Base-by-base conservation (phyloP, 495 filamentous ascomycete genomes). In the Penicillium atrosanguineum region DNA sequence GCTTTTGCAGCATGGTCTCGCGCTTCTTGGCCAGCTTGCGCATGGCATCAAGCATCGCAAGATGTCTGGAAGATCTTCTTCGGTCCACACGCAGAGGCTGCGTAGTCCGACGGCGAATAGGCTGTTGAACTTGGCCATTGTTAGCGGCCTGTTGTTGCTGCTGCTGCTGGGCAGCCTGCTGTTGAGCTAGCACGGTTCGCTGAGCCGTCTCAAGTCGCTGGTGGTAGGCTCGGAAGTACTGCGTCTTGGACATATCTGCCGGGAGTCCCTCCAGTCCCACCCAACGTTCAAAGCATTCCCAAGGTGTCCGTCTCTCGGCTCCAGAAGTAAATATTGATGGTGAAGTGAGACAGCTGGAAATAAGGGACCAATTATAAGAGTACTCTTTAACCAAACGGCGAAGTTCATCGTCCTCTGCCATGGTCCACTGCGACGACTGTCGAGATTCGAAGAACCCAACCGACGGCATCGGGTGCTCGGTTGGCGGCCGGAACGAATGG, bases 231-330 rank as follows among this genome's bases (percentile, higher is more conserved):
- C 89, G 74, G 78, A 96, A 97, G 65, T 96, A 97, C 36, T 87
- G 87, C 4, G 88, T 95, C 71, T 96, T 95, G 21, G 83, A 83
- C 88, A 97, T 94, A 50, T 98, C 94, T 37, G 83, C 82, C 16
- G 91, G 91, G 34, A 96, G 71, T 6, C 90, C 90, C 72, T 97
- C 94, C 9, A 97, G 73, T 49, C 86, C 83, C 15, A 96, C 84
- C 91, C 93, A 97, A 36, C 95, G 84, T 66, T 98, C 94, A 62
- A 97, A 98, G 63, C 94, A 98, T 72, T 98, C 94, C 94, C 94
- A 98, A 6, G 94, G 92, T 4, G 95, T 97, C 45, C 94, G 82
- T 49, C 94, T 83, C 63, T 97, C 95, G 11, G 90, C 83, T 14
- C 88, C 87, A 44, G 93, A 91, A 20, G 86, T 83, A 63, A 87